Base-by-base conservation (phyloP, 2,329 filamentous ascomycete genomes). In the Fusarium lyarnte region DNA sequence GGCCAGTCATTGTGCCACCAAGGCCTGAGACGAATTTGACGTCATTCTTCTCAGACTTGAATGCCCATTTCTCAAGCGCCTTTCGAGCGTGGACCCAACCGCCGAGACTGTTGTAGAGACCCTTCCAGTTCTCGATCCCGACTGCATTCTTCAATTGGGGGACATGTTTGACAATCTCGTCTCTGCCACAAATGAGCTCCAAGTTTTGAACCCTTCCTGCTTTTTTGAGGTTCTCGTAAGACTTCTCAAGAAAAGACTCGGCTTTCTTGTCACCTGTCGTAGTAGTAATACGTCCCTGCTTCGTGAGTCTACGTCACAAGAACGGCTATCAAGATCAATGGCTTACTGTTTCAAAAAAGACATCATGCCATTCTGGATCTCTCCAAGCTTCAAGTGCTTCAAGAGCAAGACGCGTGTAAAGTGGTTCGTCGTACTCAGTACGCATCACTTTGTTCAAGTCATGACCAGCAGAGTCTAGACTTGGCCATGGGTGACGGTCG, bases 401-500 rank as follows among this genome's bases (percentile, higher is more conserved):
- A 0, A 66, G 2, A 8, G 63, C 63, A 6, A 66, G 49, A 0
- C 35, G 27, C 1, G 63, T 64, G 4, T 66, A 66, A 2, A 66
- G 11, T 1, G 63, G 59, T 25, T 66, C 63, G 9, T 66, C 49
- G 6, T 67, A 67, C 11, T 66, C 64, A 10, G 65, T 68, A 13
- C 65, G 54, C 41, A 67, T 66, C 8, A 67, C 58, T n/a, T 74
- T 74, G 35, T 74, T 74, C 16, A 74, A 38, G 43, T 74, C 72
- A n/a, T 72, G 42, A 3, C 72, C 71, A 6, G 72, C 72, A 23
- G 71, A 74, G 41, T 74, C 72, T 12, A 66, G 27, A 21, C 72
- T 74, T 0, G 72, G 72, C 64, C 64, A 74, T 46, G 71, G 68
- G n/a, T 72, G 62, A 2, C 66, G 65, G n/a, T 74, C 69, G 4